Evolutionary conservation across 495 filamentous ascomycete species (phyloP), one percentile per base, ranked within the genome.

Genomic region (Talaromyces thailandensis): DNA sequence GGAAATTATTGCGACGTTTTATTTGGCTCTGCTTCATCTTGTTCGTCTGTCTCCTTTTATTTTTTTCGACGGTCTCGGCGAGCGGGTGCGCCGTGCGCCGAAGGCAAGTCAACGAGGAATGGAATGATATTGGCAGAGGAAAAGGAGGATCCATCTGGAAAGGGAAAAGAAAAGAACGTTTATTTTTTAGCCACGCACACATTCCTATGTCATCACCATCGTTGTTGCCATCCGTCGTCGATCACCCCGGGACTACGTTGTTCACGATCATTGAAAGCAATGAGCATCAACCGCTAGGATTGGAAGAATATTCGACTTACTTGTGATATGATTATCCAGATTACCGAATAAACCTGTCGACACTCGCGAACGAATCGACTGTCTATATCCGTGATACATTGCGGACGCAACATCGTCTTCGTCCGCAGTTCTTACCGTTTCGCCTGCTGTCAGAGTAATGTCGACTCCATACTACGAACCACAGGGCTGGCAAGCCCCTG

Each of bases 401-500:
- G 26, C 53, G 25, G 53, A 29, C 53, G 23, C 23, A n/a, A 56
- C 32, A 25, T 35, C 55, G 2, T 26, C 51, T 55, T n/a, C 51
- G 12, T 55, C 12, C 24, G 21, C 48, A 52, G 6, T 11, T 21
- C 14, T 53, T 28, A 28, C 28, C 16, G 6, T 55, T 14, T 55
- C 51, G 51, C 51, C 55, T 6, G n/a, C 18, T 31, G 55, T 57
- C 21, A 24, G n/a, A 63, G 56, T 45, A 28, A 65, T 65, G 64
- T 72, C 70, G 28, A 23, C 59, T 32, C 28, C 62, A 31, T 96
- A 93, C 79, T 96, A 96, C 82, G 91, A 95, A 75, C 84, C 91
- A 66, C 86, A 89, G 71, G 83, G 87, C 71, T 94, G 90, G 91
- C 84, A 89, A 64, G 73, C 84, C 52, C 82, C 82, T 29, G 82